Evolutionary conservation across 768 basidiomycete species (phyloP), one percentile per base, ranked within the genome.

Genomic region (Leucogyrophana mollusca): DNA sequence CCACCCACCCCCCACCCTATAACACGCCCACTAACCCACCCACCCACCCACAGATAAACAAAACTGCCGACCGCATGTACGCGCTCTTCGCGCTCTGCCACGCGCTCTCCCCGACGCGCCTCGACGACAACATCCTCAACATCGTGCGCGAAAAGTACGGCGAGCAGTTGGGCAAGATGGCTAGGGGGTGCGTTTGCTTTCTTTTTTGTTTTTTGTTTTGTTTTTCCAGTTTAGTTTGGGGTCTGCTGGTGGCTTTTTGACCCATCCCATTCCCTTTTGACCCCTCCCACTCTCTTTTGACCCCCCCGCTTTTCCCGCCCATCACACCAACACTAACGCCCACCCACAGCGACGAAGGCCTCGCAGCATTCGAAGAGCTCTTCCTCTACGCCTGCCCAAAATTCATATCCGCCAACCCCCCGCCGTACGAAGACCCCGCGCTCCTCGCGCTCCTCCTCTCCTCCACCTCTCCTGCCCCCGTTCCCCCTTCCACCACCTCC

Each of bases 61-160:
- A 97, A 76, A 94, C 90, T 14, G 94, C 92, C 3, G 96, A 99
- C 61, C 76, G 96, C 37, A 99, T 98, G 94, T 95, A 97, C 58
- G 94, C 94, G 4, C 68, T 99, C 24, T 90, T 97, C 52, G 91
- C 94, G 6, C 83, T 99, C 49, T 95, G 93, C 71, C 88, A 92
- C 55, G 87, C 90, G 1, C 78, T 98, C 8, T 93, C 94, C 3
- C 94, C 96, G 2, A 94, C 87, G 46, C 79, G 94, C 47, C 72
- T 95, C 51, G 95, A 98, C 59, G 94, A 96, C 63, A 93, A 92
- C 61, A 94, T 95, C 60, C 85, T 92, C 67, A 87, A 91, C 64
- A 85, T 85, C 44, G 90, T 93, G 33, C 92, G 92, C 62, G 95
- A 99, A 65, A 82, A 88, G 43, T 95, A 90, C 57, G 87, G 85